Conservation (phyloP, 176 grass and related monocot species). For the Saccharum spontaneum region DNA sequence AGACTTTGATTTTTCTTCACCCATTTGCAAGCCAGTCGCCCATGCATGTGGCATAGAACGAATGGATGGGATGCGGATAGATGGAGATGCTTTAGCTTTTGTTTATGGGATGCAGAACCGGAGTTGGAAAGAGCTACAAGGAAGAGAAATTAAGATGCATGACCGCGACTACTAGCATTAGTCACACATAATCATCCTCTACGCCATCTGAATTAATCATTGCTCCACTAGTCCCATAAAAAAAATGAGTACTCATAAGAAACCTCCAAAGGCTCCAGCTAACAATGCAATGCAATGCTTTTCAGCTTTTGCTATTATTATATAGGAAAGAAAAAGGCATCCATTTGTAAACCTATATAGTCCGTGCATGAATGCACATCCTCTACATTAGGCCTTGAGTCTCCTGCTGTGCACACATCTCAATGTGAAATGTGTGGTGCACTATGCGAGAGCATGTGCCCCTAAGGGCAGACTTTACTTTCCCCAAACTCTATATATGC, state of each 20-base stretch:
- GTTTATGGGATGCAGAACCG: not conserved
- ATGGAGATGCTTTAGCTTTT: not conserved
- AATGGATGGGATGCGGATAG: not conserved
- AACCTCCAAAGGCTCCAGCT: not conserved
- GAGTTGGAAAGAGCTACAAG: not conserved
- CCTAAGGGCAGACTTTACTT: too few species aligned
- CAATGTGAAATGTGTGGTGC: too few species aligned
- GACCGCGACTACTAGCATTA: not conserved
- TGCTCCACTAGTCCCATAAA: not conserved
- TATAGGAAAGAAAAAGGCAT: not conserved
- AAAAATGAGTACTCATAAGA: not conserved
- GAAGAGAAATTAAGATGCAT: not conserved
- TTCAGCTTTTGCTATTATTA: not conserved
- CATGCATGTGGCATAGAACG: not conserved
- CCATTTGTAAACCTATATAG: not conserved
- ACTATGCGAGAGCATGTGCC: too few species aligned
- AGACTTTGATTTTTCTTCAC: not conserved
- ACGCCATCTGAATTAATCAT: constrained; percentile 23
- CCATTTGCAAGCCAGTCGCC: not conserved
- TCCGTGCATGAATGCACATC: too few species aligned
- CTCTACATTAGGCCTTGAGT: too few species aligned
- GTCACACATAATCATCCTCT: not conserved
- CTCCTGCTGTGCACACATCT: too few species aligned
- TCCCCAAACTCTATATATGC: too few species aligned
- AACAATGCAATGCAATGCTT: not conserved